Base-by-base conservation (phyloP, 306 rosid species). In the Rubus idaeus region DNA sequence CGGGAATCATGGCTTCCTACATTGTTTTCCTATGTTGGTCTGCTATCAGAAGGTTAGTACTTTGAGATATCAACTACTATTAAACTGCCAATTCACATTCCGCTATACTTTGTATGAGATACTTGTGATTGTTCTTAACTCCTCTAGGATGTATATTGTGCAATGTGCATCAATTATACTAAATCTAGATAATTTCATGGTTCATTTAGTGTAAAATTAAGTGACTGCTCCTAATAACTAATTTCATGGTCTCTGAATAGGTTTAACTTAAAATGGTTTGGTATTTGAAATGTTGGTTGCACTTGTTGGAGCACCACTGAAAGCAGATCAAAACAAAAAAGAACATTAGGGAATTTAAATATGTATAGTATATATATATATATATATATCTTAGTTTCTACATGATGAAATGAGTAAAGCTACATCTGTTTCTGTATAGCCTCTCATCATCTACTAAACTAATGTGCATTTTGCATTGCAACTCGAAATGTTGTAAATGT, bases 1-100 rank as follows among this genome's bases (percentile, higher is more conserved):
- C 98, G 5, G 98, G 97, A 81, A 88, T 93, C 76, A 91, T 93
- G 97, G 97, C 97, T 78, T 89, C 90, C 9, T 93, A 93, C 79
- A 76, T 91, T 71, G 90, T 93, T 75, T 93, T 89, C 82, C 90
- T 91, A 53, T 93, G 98, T 79, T 93, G 97, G 97, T 83, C 88
- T 84, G 98, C 98, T 49, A 80, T 93, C 45, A 86, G 93, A 86
- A 92, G 97, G 96, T 92, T 57, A 61, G 82, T 49, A 78, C 79
- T 84, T 76, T 21, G 74, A 50, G 8, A 21, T 20, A 9, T 39
- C 50, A 44, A 57, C 53, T 57, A 21, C 20, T 5, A 30, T 10
- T n/a, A 58, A 58, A 58, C 41, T 57, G 35, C 56, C 56, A 1
- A 23, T 14, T 56, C n/a, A 12, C 37, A 56, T 41, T 74, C 57